Conservation (phyloP, 306 rosid species). For the Sindora glabra region DNA sequence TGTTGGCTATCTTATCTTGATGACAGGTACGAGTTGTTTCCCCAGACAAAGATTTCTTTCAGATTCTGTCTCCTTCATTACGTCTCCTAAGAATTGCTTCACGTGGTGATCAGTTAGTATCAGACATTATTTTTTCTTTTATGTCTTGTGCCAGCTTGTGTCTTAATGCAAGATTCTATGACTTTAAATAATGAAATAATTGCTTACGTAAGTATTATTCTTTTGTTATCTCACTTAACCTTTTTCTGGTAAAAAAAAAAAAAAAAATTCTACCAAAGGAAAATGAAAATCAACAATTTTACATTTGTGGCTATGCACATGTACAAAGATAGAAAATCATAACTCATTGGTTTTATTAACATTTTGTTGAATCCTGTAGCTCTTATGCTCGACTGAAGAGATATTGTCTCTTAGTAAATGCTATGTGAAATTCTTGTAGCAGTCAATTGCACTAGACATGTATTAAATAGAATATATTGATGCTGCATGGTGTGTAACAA, state of each 20-base stretch:
- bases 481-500: background rate
- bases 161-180: background rate
- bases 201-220: background rate
- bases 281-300: background rate
- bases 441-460: background rate
- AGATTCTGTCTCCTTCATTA: conserved; percentile 82
- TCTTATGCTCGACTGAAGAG: background rate
- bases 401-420: conserved; percentile 6
- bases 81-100: conserved; percentile 95
- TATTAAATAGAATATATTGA: background rate
- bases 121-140: conserved; percentile 8
- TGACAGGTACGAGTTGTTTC: conserved; percentile 92
- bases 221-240: background rate
- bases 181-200: background rate
- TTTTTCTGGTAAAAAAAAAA: background rate
- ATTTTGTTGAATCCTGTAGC: background rate
- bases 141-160: conserved; percentile 1
- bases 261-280: background rate
- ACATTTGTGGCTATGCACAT: no score
- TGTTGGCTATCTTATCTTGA: conserved; percentile 18
- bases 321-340: no score
- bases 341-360: background rate
- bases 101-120: conserved; percentile 85
- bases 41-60: conserved; percentile 96
- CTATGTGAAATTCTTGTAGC: background rate